A percentile compares a stretch with the other conserved stretches of the same genome.
Evolutionary conservation across 2,329 filamentous ascomycete genomes (phyloP).

Genomic region (Fusarium nisikadoi): DNA sequence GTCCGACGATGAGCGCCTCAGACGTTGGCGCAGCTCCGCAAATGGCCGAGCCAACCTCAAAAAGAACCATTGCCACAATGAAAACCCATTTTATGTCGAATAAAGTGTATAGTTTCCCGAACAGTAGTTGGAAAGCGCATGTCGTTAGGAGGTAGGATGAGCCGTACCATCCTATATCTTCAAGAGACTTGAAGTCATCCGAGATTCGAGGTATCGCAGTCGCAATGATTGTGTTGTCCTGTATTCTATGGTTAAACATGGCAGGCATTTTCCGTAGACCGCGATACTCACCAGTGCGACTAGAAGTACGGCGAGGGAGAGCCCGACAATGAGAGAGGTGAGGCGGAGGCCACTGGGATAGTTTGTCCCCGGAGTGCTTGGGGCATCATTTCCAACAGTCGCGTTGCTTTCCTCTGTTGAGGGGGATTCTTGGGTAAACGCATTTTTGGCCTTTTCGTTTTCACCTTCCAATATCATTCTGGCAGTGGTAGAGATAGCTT

Average conservation of each 20-base stretch:
- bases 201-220: background rate
- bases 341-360: background rate
- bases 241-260: background rate
- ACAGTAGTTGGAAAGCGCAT: background rate
- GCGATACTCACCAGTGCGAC: background rate
- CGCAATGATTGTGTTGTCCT: background rate
- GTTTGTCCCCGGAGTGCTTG: background rate
- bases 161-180: constrained; percentile 6
- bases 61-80: background rate
- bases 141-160: constrained; percentile 10
- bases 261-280: rapidly evolving
- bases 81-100: background rate
- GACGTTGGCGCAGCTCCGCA: background rate
- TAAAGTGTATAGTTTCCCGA: background rate
- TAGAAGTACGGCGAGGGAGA: background rate
- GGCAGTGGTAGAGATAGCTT: background rate
- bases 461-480: background rate
- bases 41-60: background rate
- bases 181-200: background rate
- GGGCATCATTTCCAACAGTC: background rate
- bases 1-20: background rate
- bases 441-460: background rate
- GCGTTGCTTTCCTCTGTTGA: background rate
- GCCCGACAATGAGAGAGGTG: background rate
- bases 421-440: background rate